phyloP scores from a whole-genome alignment of 2,329 filamentous ascomycete species.

The Phialophora tarda region DNA sequence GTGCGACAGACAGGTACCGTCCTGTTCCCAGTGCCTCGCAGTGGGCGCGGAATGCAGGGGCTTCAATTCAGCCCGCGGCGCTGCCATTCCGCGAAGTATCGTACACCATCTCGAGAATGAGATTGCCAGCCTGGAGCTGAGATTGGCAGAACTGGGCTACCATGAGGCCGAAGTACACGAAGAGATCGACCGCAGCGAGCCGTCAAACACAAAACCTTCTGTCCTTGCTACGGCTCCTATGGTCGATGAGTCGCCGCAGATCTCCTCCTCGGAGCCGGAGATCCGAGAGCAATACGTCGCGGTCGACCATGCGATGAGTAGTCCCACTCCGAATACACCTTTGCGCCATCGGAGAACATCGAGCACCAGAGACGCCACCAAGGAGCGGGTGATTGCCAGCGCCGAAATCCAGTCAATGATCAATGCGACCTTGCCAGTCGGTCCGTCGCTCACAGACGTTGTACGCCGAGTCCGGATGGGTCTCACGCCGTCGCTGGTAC shows the following conservation, averaged over 20 bases:
- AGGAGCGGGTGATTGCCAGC: constrained; percentile 24
- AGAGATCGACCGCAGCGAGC: background rate
- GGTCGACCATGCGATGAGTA: background rate
- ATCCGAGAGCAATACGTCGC: background rate
- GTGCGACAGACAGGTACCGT: background rate
- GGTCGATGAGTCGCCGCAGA: background rate
- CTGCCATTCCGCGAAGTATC: constrained; percentile 18
- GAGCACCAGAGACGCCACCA: constrained; percentile 5
- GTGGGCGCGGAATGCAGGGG: constrained; percentile 7
- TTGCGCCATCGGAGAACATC: background rate
- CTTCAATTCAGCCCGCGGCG: constrained; percentile 6
- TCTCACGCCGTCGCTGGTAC: constrained; percentile 39
- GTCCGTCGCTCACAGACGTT: constrained; percentile 36
- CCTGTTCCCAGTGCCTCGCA: constrained; percentile 7
- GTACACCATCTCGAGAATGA: constrained; percentile 16
- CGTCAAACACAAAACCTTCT: constrained; percentile 8
- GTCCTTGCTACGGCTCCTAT: background rate
- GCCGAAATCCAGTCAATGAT: constrained; percentile 27
- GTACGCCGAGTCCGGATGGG: constrained; percentile 41
- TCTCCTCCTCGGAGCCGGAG: background rate
- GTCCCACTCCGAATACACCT: background rate
- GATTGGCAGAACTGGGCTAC: constrained; percentile 10
- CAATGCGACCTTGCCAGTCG: constrained; percentile 24
- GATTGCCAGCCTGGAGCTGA: constrained; percentile 15
- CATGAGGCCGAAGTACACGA: background rate